Evolutionary conservation across 352 stramenopile genomes (phyloP), one percentile per base, ranked within the genome.

Genomic region (Phytophthora meadii): DNA sequence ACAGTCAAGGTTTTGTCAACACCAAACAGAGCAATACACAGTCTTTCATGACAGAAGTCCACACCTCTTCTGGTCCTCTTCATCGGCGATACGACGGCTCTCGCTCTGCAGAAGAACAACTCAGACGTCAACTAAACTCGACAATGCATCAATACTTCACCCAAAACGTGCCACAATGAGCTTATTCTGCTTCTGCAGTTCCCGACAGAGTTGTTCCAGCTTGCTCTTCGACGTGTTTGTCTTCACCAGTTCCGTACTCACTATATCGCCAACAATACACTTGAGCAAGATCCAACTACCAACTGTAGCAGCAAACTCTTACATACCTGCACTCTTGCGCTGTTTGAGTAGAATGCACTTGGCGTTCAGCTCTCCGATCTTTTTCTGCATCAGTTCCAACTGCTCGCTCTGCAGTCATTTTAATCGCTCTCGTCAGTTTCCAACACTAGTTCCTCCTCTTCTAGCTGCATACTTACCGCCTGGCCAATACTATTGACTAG

Each of bases 101-200:
- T 96, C 88, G 22, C 67, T 83, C 70, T 87, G 59, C 11, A 67
- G 5, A 40, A 22, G 24, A 19, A 54, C 36, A 36, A 28, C 49
- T 46, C 10, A 42, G 41, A 65, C 5, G 17, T 9, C 10, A 32
- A 56, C 24, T 3, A 58, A 52, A 57, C 28, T 5, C 40, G 4
- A 8, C 19, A 14, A 1, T 8, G 27, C 48, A 41, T 3, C 19
- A 6, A 15, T 36, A 32, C n/a, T 28, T 42, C 30, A 32, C 15
- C 27, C 48, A 32, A 19, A 19, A 46, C 73, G 27, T 59, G 90
- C 81, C 58, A 93, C 77, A 57, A 93, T 93, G 15, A 89, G 67
- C 59, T 96, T 96, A 68, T 96, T 96, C 49, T 96, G 88, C 65
- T 93, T 93, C 67, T 94, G 86, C 28, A 96, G 48, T 54, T 94